phyloP scores from a whole-genome alignment of 2,329 filamentous ascomycete genomes.

The Aspergillus uvarum region DNA sequence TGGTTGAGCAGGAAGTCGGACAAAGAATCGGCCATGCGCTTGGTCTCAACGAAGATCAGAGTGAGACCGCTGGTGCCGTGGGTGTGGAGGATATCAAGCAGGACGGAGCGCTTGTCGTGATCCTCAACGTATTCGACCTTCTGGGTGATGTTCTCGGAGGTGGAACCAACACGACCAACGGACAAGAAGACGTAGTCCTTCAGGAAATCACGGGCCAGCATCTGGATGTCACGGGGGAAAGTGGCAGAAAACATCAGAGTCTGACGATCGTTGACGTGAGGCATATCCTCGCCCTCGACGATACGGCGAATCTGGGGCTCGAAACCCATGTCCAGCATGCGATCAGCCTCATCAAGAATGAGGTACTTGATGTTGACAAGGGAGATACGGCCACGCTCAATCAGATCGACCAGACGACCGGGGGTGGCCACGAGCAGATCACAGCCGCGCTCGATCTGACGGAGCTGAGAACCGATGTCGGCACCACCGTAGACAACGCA shows the following conservation, averaged over 20 bases:
- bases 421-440: constrained; percentile 96
- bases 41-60: constrained; percentile 98
- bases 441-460: constrained; percentile 95
- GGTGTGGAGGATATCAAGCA: constrained; percentile 95
- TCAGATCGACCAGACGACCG: constrained; percentile 94
- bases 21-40: constrained; percentile 97
- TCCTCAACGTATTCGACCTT: constrained; percentile 98
- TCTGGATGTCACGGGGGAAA: constrained; percentile 98
- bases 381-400: constrained; percentile 97
- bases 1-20: constrained; percentile 99
- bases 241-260: constrained; percentile 99
- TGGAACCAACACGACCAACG: constrained; percentile 96
- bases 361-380: constrained; percentile 99
- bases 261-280: constrained; percentile 75
- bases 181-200: constrained; percentile 99
- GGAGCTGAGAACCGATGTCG: constrained; percentile 96
- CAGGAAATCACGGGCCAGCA: constrained; percentile 97
- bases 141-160: constrained; percentile 99
- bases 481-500: constrained; percentile 99
- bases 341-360: constrained; percentile 97
- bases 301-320: constrained; percentile 99
- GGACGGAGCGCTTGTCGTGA: constrained; percentile 92
- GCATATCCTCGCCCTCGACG: constrained; percentile 98
- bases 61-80: constrained; percentile 80
- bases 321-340: constrained; percentile 99